Evolutionary conservation across 768 basidiomycete species (phyloP).

Genomic region (Pulveroboletus sp.): DNA sequence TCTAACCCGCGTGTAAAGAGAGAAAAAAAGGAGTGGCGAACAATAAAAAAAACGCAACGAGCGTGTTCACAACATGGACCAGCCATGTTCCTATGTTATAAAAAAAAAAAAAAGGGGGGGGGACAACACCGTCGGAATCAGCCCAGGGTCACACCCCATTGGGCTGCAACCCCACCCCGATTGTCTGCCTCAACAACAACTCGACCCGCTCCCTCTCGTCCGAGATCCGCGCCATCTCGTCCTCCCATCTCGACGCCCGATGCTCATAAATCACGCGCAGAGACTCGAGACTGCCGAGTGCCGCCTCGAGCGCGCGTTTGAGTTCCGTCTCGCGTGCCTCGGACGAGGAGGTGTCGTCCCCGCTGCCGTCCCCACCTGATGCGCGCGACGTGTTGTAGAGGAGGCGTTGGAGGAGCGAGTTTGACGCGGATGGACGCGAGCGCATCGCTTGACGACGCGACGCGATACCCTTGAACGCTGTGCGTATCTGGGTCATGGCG

Average conservation of each 20-base stretch:
- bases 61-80: no score
- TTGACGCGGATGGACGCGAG: no score
- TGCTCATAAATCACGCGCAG: slow-evolving; percentile 67
- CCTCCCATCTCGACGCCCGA: slow-evolving; percentile 65
- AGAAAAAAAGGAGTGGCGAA: no score
- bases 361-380: slow-evolving; percentile 51
- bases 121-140: no score
- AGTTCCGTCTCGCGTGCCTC: slow-evolving; percentile 62
- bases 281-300: slow-evolving; percentile 62
- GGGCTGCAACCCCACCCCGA: slow-evolving; percentile 40
- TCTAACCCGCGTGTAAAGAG: no score
- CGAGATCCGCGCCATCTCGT: slow-evolving; percentile 63
- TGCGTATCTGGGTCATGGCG: slow-evolving; percentile 50
- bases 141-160: slow-evolving; percentile 19
- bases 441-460: slow-evolving; percentile 48
- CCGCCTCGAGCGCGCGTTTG: slow-evolving; percentile 63
- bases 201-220: slow-evolving; percentile 70
- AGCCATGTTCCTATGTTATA: no score
- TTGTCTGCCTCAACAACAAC: slow-evolving; percentile 60
- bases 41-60: no score
- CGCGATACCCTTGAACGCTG: no score
- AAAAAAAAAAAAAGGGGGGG: no score
- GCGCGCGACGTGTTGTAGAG: slow-evolving; percentile 36
- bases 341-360: slow-evolving; percentile 39
- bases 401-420: slow-evolving; percentile 46